Evolutionary conservation across 2,329 filamentous ascomycete genomes (phyloP).

Genomic region (Neonectria faginata): DNA sequence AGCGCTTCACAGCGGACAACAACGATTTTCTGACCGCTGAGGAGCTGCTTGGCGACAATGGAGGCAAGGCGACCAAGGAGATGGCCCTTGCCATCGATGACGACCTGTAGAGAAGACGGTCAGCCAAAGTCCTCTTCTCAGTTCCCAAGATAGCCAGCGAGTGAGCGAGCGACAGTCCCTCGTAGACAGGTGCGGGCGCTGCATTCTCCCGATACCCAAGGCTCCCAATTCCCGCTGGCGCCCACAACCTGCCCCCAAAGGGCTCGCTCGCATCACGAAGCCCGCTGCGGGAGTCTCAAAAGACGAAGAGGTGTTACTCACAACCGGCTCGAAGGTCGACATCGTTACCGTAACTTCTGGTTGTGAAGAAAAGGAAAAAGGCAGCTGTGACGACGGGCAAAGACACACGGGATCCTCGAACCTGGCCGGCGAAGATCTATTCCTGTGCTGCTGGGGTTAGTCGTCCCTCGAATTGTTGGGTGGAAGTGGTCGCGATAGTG

Average conservation of each 20-base stretch:
- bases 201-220: slow-evolving; percentile 28
- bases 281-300: slow-evolving; percentile 19
- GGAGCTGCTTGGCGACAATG: slow-evolving; percentile 98
- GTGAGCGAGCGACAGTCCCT: slow-evolving; percentile 13
- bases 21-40: slow-evolving; percentile 99
- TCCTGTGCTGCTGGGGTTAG: slow-evolving; percentile 58
- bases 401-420: slow-evolving; percentile 53
- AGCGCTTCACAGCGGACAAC: slow-evolving; percentile 98
- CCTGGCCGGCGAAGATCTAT: slow-evolving; percentile 54
- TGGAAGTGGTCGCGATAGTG: slow-evolving; percentile 56
- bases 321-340: slow-evolving; percentile 78
- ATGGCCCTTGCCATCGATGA: slow-evolving; percentile 99
- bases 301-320: slow-evolving; percentile 61
- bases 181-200: slow-evolving; percentile 31
- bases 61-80: slow-evolving; percentile 98
- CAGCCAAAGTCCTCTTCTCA: slow-evolving; percentile 35
- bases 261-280: slow-evolving; percentile 38
- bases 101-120: slow-evolving; percentile 71
- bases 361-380: slow-evolving; percentile 49
- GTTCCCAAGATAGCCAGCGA: slow-evolving; percentile 30
- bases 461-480: slow-evolving; percentile 54
- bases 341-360: slow-evolving; percentile 61
- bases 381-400: slow-evolving; percentile 51
- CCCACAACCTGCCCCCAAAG: slow-evolving; percentile 30
- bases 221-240: slow-evolving; percentile 35